phyloP scores from a whole-genome alignment of 2,329 filamentous ascomycete species.

The Diplodia mutila region DNA sequence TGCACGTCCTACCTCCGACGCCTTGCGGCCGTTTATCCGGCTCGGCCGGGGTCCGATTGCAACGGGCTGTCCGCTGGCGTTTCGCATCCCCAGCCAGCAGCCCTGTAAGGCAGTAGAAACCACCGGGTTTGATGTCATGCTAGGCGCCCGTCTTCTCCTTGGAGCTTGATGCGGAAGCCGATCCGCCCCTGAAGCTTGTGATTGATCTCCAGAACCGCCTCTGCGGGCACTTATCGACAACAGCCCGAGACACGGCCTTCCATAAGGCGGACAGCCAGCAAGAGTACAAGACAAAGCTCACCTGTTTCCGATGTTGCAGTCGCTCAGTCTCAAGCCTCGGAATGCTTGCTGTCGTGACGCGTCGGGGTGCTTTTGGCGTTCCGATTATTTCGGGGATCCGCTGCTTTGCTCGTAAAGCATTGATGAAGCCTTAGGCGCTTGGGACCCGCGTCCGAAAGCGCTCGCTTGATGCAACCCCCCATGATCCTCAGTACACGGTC shows the following conservation, averaged over 20 bases:
- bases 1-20: background rate
- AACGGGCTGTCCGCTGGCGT: background rate
- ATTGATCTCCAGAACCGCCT: conserved; percentile 11
- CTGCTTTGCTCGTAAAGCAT: background rate
- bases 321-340: background rate
- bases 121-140: conserved; percentile 6
- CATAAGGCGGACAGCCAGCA: background rate
- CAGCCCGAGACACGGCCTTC: conserved; percentile 10
- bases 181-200: conserved; percentile 7
- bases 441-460: background rate
- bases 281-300: background rate
- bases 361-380: background rate
- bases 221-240: conserved; percentile 13
- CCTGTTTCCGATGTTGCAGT: background rate
- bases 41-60: conserved; percentile 2
- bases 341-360: background rate
- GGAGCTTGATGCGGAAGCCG: background rate
- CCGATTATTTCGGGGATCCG: background rate
- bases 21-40: conserved; percentile 4
- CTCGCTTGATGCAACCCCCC: background rate
- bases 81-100: background rate
- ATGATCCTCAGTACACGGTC: background rate
- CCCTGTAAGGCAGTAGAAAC: background rate
- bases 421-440: background rate
- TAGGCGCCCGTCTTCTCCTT: conserved; percentile 5